Percentiles rank a stretch among this genome's conserved stretches.
Evolutionary conservation across 1,139 yeast genomes (phyloP).

Genomic region (Kluyveromyces sp.): DNA sequence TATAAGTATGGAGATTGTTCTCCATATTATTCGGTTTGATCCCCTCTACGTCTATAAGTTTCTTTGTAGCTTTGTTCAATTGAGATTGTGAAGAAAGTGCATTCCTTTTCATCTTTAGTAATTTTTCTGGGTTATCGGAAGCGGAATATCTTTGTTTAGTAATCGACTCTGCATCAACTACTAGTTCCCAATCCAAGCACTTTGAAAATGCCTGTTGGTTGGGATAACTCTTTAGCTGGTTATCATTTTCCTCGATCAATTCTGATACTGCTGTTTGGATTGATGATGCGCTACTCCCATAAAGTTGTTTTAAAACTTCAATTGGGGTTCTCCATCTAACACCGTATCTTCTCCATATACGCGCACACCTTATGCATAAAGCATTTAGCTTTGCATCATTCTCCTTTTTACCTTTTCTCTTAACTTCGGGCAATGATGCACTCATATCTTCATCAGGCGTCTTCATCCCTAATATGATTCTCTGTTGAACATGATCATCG

Average conservation of each 20-base stretch:
- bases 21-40: constrained; percentile 12
- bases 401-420: constrained; percentile 51
- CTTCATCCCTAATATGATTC: constrained; percentile 18
- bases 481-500: constrained; percentile 40
- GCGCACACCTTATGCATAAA: constrained; percentile 78
- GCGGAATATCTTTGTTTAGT: constrained; percentile 38
- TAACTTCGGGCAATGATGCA: constrained; percentile 29
- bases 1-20: constrained; percentile 13
- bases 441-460: constrained; percentile 50
- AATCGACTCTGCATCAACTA: constrained; percentile 57
- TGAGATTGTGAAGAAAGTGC: constrained; percentile 18
- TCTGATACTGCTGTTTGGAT: constrained; percentile 15
- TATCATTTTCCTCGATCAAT: constrained; percentile 17
- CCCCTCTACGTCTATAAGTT: constrained; percentile 13
- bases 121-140: constrained; percentile 18
- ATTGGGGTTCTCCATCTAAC: constrained; percentile 80
- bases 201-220: constrained; percentile 33
- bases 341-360: constrained; percentile 86
- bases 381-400: constrained; percentile 38
- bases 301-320: constrained; percentile 49
- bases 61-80: constrained; percentile 16
- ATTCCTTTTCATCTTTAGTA: constrained; percentile 17
- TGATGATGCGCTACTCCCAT: constrained; percentile 18
- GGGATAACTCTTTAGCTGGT: constrained; percentile 11
- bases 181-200: constrained; percentile 62